phyloP scores from a whole-genome alignment of 1,284 basidiomycete species.

The Trichosporon ovoides region DNA sequence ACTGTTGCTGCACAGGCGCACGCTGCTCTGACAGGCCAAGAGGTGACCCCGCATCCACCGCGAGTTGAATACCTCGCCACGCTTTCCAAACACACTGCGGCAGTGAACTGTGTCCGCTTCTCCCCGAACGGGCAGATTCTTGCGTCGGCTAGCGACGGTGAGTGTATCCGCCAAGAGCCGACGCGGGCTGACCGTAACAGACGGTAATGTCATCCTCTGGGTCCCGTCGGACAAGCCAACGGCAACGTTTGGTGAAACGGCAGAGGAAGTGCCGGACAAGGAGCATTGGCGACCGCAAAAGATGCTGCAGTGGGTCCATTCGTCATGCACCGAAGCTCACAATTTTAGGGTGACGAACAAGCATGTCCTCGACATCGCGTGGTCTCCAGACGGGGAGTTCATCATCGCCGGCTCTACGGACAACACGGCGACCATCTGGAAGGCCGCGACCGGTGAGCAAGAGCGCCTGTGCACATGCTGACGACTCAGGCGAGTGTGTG shows the following conservation, averaged over 20 bases:
- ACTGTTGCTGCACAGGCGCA: constrained; percentile 53
- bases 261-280: constrained; percentile 79
- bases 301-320: constrained; percentile 65
- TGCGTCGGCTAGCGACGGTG: constrained; percentile 91
- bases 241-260: constrained; percentile 71
- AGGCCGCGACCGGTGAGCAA: constrained; percentile 41
- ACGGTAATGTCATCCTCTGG: constrained; percentile 97
- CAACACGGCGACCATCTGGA: constrained; percentile 65
- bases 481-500: constrained; percentile 40
- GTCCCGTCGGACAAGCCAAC: constrained; percentile 71
- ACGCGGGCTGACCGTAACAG: constrained; percentile 50
- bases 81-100: constrained; percentile 83
- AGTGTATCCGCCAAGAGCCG: constrained; percentile 34
- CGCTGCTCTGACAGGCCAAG: constrained; percentile 56
- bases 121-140: constrained; percentile 91
- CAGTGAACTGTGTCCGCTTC: constrained; percentile 95
- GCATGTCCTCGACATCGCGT: constrained; percentile 96
- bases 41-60: constrained; percentile 60
- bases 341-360: constrained; percentile 59
- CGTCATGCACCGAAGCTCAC: constrained; percentile 6
- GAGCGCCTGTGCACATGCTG: background rate
- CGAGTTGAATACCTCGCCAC: constrained; percentile 94
- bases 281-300: constrained; percentile 92
- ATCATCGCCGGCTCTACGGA: constrained; percentile 93
- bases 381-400: constrained; percentile 92